Conservation (phyloP, 2,329 filamentous ascomycete species). For the Venturia oleaginea region DNA sequence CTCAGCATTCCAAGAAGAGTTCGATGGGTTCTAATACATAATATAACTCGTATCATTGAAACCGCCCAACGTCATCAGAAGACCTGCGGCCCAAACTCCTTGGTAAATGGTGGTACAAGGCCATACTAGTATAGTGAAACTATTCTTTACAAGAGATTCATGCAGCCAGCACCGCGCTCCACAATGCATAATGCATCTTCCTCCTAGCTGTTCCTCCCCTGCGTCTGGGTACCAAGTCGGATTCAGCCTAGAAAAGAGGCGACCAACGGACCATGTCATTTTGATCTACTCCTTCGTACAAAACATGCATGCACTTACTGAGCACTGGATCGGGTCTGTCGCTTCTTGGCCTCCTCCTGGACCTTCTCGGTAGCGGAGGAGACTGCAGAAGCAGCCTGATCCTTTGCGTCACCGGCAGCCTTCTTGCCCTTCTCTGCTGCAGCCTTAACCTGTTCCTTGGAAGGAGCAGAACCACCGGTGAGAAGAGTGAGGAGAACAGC, state of each 20-base stretch:
- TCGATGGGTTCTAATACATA: not conserved
- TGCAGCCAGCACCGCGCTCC: not conserved
- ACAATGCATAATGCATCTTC: not conserved
- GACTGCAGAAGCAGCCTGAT: slow-evolving; percentile 58
- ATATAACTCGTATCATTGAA: not conserved
- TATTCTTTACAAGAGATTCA: not conserved
- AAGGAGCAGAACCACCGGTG: slow-evolving; percentile 49
- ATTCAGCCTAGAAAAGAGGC: not conserved
- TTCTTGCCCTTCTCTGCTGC: slow-evolving; percentile 70
- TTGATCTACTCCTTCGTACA: not conserved
- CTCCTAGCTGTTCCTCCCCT: not conserved
- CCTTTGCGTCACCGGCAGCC: slow-evolving; percentile 54
- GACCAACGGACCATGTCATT: not conserved
- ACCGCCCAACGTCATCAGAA: not conserved
- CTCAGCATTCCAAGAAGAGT: not conserved
- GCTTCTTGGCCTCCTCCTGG: slow-evolving; percentile 59
- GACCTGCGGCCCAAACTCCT: slow-evolving; percentile 1
- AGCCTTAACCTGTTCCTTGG: slow-evolving; percentile 60
- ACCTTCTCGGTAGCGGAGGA: slow-evolving; percentile 60
- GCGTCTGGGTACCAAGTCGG: not conserved
- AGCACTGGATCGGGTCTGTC: slow-evolving; percentile 20
- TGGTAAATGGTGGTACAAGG: slow-evolving; percentile 3
- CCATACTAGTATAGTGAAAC: not conserved
- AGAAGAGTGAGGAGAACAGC: slow-evolving; percentile 61
- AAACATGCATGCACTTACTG: not conserved